Percentiles rank a stretch among this genome's conserved stretches.
Conservation (phyloP, 805 yeast species). For the Lipomyces kockii region DNA sequence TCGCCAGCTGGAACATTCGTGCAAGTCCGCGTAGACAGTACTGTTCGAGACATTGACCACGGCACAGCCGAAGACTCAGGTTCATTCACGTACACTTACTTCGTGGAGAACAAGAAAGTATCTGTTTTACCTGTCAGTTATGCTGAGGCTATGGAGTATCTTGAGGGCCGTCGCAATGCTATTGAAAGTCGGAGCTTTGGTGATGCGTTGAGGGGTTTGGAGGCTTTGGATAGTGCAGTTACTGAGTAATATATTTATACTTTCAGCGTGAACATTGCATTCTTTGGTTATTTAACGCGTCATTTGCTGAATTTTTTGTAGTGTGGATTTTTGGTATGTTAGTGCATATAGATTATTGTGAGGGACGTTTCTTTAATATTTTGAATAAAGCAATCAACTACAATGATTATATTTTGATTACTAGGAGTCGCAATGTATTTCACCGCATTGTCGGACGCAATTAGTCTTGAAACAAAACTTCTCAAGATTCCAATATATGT, state of each 20-base stretch:
- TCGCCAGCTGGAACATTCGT: constrained; percentile 68
- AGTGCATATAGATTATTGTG: not conserved
- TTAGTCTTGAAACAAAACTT: too few relatives aligned
- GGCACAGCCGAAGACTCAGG: constrained; percentile 74
- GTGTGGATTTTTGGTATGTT: not conserved
- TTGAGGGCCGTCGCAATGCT: constrained; percentile 90
- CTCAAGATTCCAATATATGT: too few relatives aligned
- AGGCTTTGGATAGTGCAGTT: constrained; percentile 5
- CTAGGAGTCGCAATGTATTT: not conserved
- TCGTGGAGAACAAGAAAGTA: constrained; percentile 57
- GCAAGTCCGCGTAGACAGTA: constrained; percentile 87
- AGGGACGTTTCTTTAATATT: too few relatives aligned
- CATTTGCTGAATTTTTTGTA: not conserved
- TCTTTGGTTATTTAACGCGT: not conserved
- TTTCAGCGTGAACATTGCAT: not conserved
- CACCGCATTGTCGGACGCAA: too few relatives aligned
- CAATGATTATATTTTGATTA: too few relatives aligned
- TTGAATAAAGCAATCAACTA: too few relatives aligned
- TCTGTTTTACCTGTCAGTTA: constrained; percentile 86
- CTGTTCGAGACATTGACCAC: constrained; percentile 69
- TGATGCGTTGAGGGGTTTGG: constrained; percentile 24
- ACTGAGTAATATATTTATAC: not conserved
- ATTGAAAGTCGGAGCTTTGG: constrained; percentile 47
- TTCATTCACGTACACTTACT: constrained; percentile 85
- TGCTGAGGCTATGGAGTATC: constrained; percentile 87